Conservation (phyloP, 106 monocot genomes). For the Acorus gramineus region DNA sequence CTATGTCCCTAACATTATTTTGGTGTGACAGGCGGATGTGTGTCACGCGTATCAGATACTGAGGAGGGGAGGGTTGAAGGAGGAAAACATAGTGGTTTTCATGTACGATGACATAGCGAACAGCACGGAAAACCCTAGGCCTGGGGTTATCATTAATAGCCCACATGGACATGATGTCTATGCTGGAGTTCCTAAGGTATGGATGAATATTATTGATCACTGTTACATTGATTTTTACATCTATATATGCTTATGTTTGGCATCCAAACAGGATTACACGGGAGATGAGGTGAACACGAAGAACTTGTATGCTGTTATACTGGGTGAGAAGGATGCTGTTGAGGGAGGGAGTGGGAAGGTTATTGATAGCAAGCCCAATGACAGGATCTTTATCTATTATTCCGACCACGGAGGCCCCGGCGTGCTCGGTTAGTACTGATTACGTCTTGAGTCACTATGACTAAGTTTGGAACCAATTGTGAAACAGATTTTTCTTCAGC, state of each 20-base stretch:
- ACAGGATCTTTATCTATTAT: constrained; percentile 79
- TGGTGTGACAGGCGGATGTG: constrained; percentile 56
- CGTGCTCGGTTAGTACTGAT: constrained; percentile 48
- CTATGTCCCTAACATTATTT: not conserved
- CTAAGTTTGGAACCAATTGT: too few relatives aligned
- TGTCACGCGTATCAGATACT: constrained; percentile 90
- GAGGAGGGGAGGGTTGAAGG: constrained; percentile 71
- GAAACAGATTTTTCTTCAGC: too few relatives aligned
- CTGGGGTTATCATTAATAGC: constrained; percentile 69
- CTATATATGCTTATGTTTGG: too few relatives aligned
- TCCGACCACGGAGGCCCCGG: constrained; percentile 93
- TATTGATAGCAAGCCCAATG: constrained; percentile 65
- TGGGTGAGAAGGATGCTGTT: constrained; percentile 57
- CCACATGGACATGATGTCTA: constrained; percentile 73
- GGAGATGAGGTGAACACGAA: constrained; percentile 42
- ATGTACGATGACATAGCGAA: constrained; percentile 89
- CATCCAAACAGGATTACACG: constrained; percentile 55
- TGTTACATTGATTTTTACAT: not conserved
- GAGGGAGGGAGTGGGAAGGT: constrained; percentile 91
- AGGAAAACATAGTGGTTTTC: constrained; percentile 90
- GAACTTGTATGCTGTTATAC: constrained; percentile 65
- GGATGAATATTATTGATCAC: not conserved
- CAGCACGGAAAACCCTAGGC: constrained; percentile 64
- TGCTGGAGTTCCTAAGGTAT: constrained; percentile 84
- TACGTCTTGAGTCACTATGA: too few relatives aligned